Evolutionary conservation across 2,329 filamentous ascomycete species (phyloP).

Genomic region (Neofusicoccum parvum): DNA sequence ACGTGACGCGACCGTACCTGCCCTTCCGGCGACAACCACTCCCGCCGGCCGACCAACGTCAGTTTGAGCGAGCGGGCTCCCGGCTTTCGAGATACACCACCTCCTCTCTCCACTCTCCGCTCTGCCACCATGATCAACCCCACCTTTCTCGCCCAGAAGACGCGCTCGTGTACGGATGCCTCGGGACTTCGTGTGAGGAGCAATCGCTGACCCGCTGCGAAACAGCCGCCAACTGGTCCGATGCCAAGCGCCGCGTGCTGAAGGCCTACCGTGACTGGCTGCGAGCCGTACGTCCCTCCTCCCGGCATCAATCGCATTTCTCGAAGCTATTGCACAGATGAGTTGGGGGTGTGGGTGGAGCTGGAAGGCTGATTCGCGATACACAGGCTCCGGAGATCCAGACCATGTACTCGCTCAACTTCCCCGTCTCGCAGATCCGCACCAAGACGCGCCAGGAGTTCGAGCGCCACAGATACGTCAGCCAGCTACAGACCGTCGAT

Average conservation of each 20-base stretch:
- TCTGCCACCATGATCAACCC: constrained; percentile 71
- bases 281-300: constrained; percentile 73
- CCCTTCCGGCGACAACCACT: background rate
- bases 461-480: constrained; percentile 91
- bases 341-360: constrained; percentile 6
- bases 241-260: constrained; percentile 85
- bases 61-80: background rate
- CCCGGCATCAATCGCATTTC: background rate
- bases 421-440: constrained; percentile 83
- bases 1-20: background rate
- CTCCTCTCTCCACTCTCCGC: constrained; percentile 63
- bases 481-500: constrained; percentile 84
- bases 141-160: constrained; percentile 75
- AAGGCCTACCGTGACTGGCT: constrained; percentile 94
- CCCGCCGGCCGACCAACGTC: constrained; percentile 14
- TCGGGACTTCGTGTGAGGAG: constrained; percentile 24
- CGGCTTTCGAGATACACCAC: constrained; percentile 5
- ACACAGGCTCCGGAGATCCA: constrained; percentile 93
- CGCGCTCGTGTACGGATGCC: constrained; percentile 51
- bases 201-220: constrained; percentile 1
- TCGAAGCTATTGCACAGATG: constrained; percentile 6
- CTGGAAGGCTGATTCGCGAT: constrained; percentile 1
- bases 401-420: constrained; percentile 91
- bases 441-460: constrained; percentile 97
- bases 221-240: constrained; percentile 81